Evolutionary conservation across 495 filamentous ascomycete genomes (phyloP).

Genomic region (Podospora pseudoanserina): DNA sequence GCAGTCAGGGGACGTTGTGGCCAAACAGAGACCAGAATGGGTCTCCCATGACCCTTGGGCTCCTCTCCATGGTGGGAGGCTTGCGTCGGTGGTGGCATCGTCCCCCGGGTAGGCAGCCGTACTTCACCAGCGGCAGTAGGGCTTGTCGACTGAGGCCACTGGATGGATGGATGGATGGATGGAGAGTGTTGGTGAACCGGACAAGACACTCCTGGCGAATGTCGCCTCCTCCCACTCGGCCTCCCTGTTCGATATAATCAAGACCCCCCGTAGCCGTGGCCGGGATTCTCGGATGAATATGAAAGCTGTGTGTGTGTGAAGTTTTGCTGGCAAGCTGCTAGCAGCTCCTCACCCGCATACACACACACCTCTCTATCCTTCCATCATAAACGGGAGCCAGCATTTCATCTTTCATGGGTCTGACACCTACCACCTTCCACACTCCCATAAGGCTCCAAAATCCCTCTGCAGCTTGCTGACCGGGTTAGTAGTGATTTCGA

Average conservation of each 20-base stretch:
- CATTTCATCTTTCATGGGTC: background rate
- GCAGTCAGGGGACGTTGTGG: conserved; percentile 51
- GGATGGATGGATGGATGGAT: background rate
- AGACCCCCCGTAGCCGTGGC: background rate
- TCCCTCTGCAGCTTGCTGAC: conserved; percentile 44
- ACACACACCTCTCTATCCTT: too few relatives aligned
- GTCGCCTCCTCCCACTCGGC: background rate
- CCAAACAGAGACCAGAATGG: conserved; percentile 52
- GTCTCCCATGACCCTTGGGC: conserved; percentile 42
- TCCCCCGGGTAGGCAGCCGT: conserved; percentile 45
- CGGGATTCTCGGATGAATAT: background rate
- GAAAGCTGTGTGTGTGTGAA: background rate
- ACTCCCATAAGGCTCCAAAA: conserved; percentile 36
- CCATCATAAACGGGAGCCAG: background rate
- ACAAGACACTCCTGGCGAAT: background rate
- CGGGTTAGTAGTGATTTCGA: conserved; percentile 56
- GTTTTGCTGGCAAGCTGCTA: background rate
- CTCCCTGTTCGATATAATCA: background rate
- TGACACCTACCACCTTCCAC: background rate
- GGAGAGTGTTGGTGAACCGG: background rate
- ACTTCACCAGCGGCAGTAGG: conserved; percentile 52
- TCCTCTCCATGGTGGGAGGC: conserved; percentile 44
- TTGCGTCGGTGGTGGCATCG: conserved; percentile 22
- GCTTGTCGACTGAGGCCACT: conserved; percentile 36
- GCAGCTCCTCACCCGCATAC: background rate